Conservation (phyloP, 345 rosid genomes). For the Arabidopsis suecica region DNA sequence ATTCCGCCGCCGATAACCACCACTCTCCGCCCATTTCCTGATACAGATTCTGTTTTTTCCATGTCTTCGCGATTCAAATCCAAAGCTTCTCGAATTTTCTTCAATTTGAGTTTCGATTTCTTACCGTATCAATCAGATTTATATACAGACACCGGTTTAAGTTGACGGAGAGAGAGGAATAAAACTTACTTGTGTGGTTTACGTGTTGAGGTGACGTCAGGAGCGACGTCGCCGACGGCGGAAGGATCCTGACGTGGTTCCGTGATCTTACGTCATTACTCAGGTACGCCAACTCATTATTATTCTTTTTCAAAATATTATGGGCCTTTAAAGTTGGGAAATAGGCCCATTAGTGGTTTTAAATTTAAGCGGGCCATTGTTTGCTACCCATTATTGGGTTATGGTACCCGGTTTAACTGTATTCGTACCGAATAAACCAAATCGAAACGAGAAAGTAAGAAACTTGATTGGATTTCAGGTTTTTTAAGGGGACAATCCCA, state of each 20-base stretch:
- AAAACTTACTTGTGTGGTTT: slow-evolving; percentile 14
- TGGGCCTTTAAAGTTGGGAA: background rate
- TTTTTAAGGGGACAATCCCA: too few species aligned
- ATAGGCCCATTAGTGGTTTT: background rate
- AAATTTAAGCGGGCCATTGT: background rate
- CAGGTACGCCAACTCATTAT: background rate
- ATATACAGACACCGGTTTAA: background rate
- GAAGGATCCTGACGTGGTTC: background rate
- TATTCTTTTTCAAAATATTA: background rate
- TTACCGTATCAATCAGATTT: background rate
- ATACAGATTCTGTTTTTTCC: slow-evolving; percentile 11
- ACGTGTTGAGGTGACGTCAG: slow-evolving; percentile 26
- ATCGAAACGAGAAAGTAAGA: too few species aligned
- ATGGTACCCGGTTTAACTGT: too few species aligned
- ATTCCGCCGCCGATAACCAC: slow-evolving; percentile 72
- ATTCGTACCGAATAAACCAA: too few species aligned
- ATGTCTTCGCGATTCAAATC: slow-evolving; percentile 17
- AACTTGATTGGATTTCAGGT: too few species aligned
- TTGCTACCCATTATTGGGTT: too few species aligned
- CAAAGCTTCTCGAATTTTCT: background rate
- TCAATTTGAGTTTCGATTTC: background rate
- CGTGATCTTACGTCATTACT: background rate
- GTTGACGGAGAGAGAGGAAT: background rate
- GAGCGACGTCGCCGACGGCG: background rate
- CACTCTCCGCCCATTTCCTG: slow-evolving; percentile 46